Evolutionary conservation across 345 rosid species (phyloP), one percentile per base, ranked within the genome.

Genomic region (Ceriops decandra): DNA sequence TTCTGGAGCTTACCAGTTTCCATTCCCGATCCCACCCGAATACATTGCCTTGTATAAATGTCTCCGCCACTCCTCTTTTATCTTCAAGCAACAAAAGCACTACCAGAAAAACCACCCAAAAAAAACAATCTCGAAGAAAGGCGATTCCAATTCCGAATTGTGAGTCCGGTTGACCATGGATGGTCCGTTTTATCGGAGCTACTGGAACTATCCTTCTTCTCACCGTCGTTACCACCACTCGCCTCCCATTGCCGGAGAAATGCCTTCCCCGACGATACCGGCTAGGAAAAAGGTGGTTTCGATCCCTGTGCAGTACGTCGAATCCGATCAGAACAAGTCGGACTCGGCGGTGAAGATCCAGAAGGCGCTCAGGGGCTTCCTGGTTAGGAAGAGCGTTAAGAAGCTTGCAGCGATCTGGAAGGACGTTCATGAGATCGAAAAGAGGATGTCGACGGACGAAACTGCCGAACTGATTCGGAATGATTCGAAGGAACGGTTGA

Each of bases 381-480:
- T 82, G 27, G 95, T 87, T 74, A 82, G 95, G 68, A 84, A 84
- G 58, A 73, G 65, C 68, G 46, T 89, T 76, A 77, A 75, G 76
- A 87, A 64, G 82, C 76, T 89, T 35, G 36, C 52, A 46, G 77
- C 64, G 10, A 69, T 84, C 16, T 74, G 72, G 72, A 71, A 33
- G 19, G 84, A 85, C 46, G 88, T 85, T 13, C 63, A 76, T 8
- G 86, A 75, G 66, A 68, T 84, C 31, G 87, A 82, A 85, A 69
- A 61, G 67, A 77, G 77, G 70, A 66, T 88, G 52, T 58, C 68
- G 28, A 49, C 49, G 68, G 35, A 64, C 27, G 88, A 82, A 57
- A 62, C 15, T 2, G 65, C 66, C 2, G 83, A 84, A 38, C 57
- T 72, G 79, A 63, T 85, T 27, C 52, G 81, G 30, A 79, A 62